These are phyloP conservation scores for Neohortaea acidophila DNA, from an alignment of 495 filamentous ascomycete genomes.

Conservation along the genomic window DNA sequence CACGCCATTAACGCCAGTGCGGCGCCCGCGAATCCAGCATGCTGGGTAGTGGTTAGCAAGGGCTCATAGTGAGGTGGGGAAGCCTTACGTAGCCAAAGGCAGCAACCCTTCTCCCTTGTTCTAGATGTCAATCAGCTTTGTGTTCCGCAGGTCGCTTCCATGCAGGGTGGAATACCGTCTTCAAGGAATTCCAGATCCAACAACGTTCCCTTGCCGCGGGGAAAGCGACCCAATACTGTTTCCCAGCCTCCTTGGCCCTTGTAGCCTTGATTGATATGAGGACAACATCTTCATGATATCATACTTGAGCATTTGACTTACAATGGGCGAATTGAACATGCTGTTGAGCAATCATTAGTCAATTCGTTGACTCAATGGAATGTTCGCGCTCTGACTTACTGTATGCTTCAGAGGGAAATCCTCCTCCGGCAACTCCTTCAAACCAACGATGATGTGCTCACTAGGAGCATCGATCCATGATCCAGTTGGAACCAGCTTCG, in stretches of 20 bases:
- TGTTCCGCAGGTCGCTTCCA: neutral
- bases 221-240: conserved; percentile 63
- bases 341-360: neutral
- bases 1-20: conserved; percentile 73
- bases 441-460: conserved; percentile 65
- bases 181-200: conserved; percentile 87
- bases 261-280: conserved; percentile 41
- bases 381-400: neutral
- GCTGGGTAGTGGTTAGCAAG: conserved; percentile 15
- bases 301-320: neutral
- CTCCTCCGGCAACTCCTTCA: conserved; percentile 89
- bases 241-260: conserved; percentile 84
- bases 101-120: conserved; percentile 55
- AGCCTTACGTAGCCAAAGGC: conserved; percentile 36
- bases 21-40: conserved; percentile 44
- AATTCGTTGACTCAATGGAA: neutral
- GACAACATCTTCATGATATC: too few species aligned
- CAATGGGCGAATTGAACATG: conserved; percentile 60
- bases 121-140: neutral
- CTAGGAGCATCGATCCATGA: conserved; percentile 70
- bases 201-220: conserved; percentile 66
- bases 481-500: conserved; percentile 62
- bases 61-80: neutral
- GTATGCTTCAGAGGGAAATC: conserved; percentile 69
- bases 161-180: conserved; percentile 38